Evolutionary conservation across 2,329 filamentous ascomycete species (phyloP).

Genomic region (Paraphoma sp.): DNA sequence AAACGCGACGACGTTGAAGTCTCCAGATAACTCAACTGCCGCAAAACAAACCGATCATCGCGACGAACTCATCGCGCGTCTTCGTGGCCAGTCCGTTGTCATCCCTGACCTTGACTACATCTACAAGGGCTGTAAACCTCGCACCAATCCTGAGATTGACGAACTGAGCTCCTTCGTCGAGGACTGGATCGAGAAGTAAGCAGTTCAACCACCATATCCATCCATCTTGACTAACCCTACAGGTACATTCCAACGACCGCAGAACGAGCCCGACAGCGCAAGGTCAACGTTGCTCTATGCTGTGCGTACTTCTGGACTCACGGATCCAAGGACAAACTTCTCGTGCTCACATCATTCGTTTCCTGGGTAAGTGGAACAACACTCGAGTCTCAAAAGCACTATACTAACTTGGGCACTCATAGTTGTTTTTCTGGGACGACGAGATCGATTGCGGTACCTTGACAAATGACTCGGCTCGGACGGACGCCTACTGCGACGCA

Average conservation of each 20-base stretch:
- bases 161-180: background rate
- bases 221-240: background rate
- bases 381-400: no score
- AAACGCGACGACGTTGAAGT: no score
- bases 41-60: no score
- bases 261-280: constrained; percentile 5
- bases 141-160: background rate
- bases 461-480: constrained; percentile 11
- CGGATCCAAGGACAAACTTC: constrained; percentile 3
- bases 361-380: no score
- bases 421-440: constrained; percentile 20
- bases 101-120: background rate
- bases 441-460: constrained; percentile 15
- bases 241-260: background rate
- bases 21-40: no score
- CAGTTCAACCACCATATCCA: no score
- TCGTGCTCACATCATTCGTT: background rate
- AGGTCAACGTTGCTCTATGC: constrained; percentile 11
- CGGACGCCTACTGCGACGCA: constrained; percentile 8
- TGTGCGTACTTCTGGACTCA: constrained; percentile 9
- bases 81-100: background rate
- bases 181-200: background rate
- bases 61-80: background rate
- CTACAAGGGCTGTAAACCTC: background rate
- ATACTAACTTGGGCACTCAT: background rate